phyloP scores from a whole-genome alignment of 2,329 filamentous ascomycete genomes.

The Cordyceps tenuipes region DNA sequence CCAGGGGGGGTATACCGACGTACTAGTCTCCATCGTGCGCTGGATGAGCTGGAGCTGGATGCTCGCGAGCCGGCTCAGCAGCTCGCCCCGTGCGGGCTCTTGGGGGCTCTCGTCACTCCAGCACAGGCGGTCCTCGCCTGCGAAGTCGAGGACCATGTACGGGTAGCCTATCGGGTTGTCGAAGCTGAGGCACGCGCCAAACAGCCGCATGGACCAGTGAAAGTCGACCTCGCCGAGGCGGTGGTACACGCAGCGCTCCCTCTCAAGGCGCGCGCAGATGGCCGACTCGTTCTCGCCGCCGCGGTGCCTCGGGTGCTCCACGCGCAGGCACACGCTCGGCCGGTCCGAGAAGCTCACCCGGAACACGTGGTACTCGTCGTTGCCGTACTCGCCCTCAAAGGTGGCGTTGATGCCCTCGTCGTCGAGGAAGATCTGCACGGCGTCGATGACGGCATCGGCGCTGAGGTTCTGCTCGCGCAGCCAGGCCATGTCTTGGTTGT shows the following conservation, averaged over 20 bases:
- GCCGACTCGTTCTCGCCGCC: background rate
- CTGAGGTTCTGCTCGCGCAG: background rate
- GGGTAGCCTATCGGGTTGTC: conserved; percentile 3
- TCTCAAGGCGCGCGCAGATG: background rate
- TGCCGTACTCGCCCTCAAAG: background rate
- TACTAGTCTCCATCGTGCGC: background rate
- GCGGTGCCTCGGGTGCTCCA: background rate
- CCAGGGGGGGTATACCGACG: background rate
- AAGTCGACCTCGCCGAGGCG: background rate
- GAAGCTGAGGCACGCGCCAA: background rate
- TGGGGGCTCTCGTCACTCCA: background rate
- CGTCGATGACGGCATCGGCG: background rate
- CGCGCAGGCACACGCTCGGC: background rate
- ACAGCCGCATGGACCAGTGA: background rate
- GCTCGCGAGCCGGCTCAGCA: background rate
- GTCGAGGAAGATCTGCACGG: background rate
- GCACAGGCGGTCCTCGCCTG: background rate
- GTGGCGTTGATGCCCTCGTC: background rate
- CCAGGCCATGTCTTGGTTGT: background rate
- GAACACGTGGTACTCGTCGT: background rate
- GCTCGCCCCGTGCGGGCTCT: background rate
- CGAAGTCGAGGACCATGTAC: conserved; percentile 3
- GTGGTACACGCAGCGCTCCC: background rate
- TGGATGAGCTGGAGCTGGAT: background rate
- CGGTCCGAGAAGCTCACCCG: background rate